Conservation (phyloP, 73 alveolate species). For the Paramecium pentaurelia region DNA sequence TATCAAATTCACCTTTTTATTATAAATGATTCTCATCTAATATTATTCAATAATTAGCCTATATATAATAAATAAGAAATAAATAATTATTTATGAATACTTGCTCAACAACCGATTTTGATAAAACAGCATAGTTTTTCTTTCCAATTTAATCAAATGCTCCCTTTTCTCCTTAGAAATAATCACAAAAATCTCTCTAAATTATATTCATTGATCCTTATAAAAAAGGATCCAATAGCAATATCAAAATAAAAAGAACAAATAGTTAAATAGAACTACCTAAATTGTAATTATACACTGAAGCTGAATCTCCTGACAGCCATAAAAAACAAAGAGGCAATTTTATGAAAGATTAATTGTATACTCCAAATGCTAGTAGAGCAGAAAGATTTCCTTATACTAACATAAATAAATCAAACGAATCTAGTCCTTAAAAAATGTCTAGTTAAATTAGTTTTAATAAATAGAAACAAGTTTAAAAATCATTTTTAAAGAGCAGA, state of each 20-base stretch:
- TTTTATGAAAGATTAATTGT: not conserved
- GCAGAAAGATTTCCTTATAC: not conserved
- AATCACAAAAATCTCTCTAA: not conserved
- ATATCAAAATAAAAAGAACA: conserved; percentile 23
- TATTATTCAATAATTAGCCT: not conserved
- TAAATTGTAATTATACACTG: conserved; percentile 8
- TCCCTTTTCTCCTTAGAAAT: not conserved
- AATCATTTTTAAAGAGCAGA: conserved; percentile 11
- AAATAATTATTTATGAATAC: conserved; percentile 23
- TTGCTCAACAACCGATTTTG: not conserved
- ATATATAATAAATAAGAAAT: not conserved
- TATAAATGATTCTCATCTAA: not conserved
- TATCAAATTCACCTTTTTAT: not conserved
- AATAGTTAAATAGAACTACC: conserved; percentile 27
- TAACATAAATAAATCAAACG: not conserved
- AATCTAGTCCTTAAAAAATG: conserved; percentile 5
- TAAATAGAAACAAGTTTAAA: not conserved
- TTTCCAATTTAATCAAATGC: not conserved
- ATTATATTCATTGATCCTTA: not conserved
- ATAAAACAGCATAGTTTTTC: conserved; percentile 21
- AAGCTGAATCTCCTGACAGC: conserved; percentile 1
- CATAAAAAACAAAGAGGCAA: not conserved
- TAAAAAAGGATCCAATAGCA: not conserved
- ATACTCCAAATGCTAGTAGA: not conserved
- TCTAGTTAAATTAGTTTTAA: not conserved